These are phyloP conservation scores for Sanghuangporus weigelae DNA, from an alignment of 1,284 basidiomycete species.

Conservation along the genomic window DNA sequence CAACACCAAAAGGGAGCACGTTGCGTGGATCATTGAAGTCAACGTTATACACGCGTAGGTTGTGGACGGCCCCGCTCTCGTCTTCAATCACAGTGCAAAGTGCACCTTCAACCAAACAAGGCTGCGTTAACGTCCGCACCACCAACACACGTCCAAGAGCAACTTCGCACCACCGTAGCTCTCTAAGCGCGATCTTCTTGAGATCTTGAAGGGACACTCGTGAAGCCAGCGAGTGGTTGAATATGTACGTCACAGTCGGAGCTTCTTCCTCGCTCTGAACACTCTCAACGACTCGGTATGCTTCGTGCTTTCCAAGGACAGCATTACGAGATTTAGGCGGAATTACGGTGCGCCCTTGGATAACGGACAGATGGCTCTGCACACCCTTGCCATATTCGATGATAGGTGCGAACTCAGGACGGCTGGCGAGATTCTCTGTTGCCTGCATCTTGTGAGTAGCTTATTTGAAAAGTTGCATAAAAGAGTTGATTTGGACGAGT, in stretches of 20 bases:
- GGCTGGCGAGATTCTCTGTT: background rate
- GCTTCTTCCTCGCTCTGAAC: background rate
- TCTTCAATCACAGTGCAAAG: slow-evolving; percentile 14
- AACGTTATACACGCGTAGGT: slow-evolving; percentile 12
- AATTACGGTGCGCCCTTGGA: slow-evolving; percentile 12
- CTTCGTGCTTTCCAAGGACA: slow-evolving; percentile 11
- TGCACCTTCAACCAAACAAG: slow-evolving; percentile 12
- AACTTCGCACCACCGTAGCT: slow-evolving; percentile 14
- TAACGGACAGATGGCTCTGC: slow-evolving; percentile 7
- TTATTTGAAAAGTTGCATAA: too few relatives aligned
- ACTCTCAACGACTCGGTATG: slow-evolving; percentile 1
- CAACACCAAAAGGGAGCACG: slow-evolving; percentile 5
- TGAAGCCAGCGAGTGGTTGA: slow-evolving; percentile 8
- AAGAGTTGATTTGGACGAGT: background rate
- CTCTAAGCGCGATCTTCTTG: slow-evolving; percentile 5
- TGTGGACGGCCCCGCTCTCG: slow-evolving; percentile 8
- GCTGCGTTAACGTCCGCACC: slow-evolving; percentile 5
- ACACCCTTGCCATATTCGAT: slow-evolving; percentile 15
- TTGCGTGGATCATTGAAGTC: background rate
- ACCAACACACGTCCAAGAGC: slow-evolving; percentile 5
- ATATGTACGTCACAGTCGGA: slow-evolving; percentile 10
- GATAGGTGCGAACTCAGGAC: slow-evolving; percentile 9
- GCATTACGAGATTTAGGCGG: slow-evolving; percentile 1
- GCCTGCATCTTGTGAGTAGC: slow-evolving; percentile 1
- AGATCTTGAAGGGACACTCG: background rate